phyloP scores from a whole-genome alignment of 805 yeast genomes.

The Middelhovenomyces tepae region DNA sequence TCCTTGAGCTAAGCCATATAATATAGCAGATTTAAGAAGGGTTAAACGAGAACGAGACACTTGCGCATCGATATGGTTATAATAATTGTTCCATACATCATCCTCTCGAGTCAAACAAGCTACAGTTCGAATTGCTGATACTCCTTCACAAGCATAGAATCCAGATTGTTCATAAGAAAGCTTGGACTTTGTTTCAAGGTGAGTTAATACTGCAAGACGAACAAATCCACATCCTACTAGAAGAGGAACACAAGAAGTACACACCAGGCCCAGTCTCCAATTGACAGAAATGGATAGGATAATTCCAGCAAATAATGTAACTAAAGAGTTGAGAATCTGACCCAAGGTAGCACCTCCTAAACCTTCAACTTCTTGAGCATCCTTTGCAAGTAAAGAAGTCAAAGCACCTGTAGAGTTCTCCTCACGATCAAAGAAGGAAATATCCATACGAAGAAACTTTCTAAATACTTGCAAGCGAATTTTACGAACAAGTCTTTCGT shows the following conservation, averaged over 20 bases:
- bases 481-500: conserved; percentile 18
- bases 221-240: conserved; percentile 21
- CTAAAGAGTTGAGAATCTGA: conserved; percentile 18
- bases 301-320: conserved; percentile 20
- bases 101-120: conserved; percentile 21
- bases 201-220: conserved; percentile 14
- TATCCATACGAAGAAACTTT: conserved; percentile 21
- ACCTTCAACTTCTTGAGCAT: conserved; percentile 24
- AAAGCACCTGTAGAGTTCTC: conserved; percentile 22
- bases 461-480: conserved; percentile 17
- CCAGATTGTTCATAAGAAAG: conserved; percentile 18
- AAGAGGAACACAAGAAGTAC: conserved; percentile 17
- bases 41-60: conserved; percentile 5
- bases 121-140: conserved; percentile 22
- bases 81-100: conserved; percentile 17
- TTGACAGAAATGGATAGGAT: conserved; percentile 19
- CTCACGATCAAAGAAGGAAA: conserved; percentile 21
- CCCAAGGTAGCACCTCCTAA: conserved; percentile 23
- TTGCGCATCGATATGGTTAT: conserved; percentile 8
- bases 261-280: conserved; percentile 23
- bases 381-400: conserved; percentile 20
- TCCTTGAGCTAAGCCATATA: conserved; percentile 22
- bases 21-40: conserved; percentile 13
- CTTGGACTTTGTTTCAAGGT: conserved; percentile 15
- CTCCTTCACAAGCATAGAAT: conserved; percentile 22